Evolutionary conservation across 1,284 basidiomycete species (phyloP), one percentile per base, ranked within the genome.

Genomic region (Ganoderma leucocontextum): DNA sequence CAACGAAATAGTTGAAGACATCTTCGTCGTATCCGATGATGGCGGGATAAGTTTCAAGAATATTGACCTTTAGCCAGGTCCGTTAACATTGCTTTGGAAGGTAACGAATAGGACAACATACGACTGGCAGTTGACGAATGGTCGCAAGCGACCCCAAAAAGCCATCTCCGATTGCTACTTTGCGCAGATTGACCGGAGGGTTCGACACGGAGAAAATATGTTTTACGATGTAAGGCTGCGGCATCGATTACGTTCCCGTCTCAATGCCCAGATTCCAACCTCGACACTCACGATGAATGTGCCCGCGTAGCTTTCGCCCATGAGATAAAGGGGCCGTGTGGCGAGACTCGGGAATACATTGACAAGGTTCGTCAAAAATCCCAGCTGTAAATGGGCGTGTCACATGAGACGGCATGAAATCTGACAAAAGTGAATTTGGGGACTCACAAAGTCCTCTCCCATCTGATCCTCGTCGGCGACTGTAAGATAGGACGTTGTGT

Each of bases 21-120:
- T 86, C 84, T 49, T 82, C 78, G 72, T 92, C 88, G 72, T 90
- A 92, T 44, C 86, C 87, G 61, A 92, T 91, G 44, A 92, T 77
- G 76, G 91, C 91, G 1, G 91, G 91, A 74, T 87, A 90, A 5
- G 91, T 92, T 78, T 91, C 86, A 17, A 92, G 78, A 44, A 90
- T 81, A 65, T 77, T 84, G 53, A 87, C 73, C 88, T 89, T 49
- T 22, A 12, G 52, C 29, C 36, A 2, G 6, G 10, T 17, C 10
- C 35, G 5, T 58, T 2, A 15, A 3, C 17, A 17, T 1, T n/a
- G 25, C 39, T 35, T 29, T 13, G 13, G 13, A 25, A 12, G n/a
- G 15, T 49, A 25, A 0, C 17, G 33, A 68, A 25, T n/a, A 4
- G 22, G 25, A 49, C 2, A 58, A 65, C 74, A 57, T 55, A 75